Conservation (phyloP, 2,329 filamentous ascomycete species). For the Fusarium fracticaudum region DNA sequence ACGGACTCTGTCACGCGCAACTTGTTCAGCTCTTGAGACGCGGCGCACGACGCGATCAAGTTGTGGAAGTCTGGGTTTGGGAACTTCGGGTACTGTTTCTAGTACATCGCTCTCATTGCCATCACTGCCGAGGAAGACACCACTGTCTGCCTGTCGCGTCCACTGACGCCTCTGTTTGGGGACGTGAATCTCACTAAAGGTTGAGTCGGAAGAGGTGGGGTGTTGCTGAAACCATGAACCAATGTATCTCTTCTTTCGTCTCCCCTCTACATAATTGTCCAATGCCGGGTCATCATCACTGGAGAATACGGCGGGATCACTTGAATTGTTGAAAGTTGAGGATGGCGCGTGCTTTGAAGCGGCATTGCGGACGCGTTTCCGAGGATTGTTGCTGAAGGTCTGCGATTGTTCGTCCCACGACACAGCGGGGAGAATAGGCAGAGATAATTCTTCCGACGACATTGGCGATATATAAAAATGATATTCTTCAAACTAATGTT, state of each 20-base stretch:
- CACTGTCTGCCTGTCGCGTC: constrained; percentile 71
- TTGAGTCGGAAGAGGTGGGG: constrained; percentile 60
- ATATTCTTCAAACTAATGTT: not conserved
- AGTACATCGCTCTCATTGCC: constrained; percentile 55
- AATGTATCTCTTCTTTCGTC: constrained; percentile 69
- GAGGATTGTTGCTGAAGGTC: constrained; percentile 51
- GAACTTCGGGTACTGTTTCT: constrained; percentile 46
- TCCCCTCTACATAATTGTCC: constrained; percentile 69
- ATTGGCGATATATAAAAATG: constrained; percentile 8
- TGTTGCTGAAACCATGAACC: constrained; percentile 75
- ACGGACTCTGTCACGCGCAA: constrained; percentile 58
- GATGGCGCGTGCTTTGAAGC: constrained; percentile 43
- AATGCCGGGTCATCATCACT: constrained; percentile 75
- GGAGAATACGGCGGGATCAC: constrained; percentile 76
- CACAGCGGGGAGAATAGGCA: constrained; percentile 52
- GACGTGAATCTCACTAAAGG: constrained; percentile 53
- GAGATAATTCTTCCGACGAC: constrained; percentile 55
- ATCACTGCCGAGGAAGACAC: constrained; percentile 75
- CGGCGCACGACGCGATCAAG: constrained; percentile 46
- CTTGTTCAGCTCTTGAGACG: constrained; percentile 54
- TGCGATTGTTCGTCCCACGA: constrained; percentile 53
- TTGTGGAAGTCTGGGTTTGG: constrained; percentile 51
- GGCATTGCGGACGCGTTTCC: constrained; percentile 51
- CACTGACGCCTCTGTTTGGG: constrained; percentile 61
- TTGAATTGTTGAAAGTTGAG: constrained; percentile 67